These are phyloP conservation scores for Mariannaea elegans DNA, from an alignment of 2,329 filamentous ascomycete genomes.

Conservation along the genomic window DNA sequence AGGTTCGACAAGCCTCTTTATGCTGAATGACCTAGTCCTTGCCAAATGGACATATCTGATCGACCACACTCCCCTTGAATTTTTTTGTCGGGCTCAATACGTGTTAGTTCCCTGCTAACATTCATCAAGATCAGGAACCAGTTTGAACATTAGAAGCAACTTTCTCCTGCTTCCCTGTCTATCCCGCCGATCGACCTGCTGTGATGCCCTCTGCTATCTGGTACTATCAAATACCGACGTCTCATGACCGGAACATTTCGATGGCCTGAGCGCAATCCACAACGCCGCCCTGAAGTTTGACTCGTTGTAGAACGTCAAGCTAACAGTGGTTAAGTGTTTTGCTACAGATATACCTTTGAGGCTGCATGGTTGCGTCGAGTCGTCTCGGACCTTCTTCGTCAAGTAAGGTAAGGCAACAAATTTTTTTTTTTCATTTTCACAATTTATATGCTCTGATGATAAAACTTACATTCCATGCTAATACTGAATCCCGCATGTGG, in stretches of 20 bases:
- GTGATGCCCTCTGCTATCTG: conserved; percentile 51
- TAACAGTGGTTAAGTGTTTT: not conserved
- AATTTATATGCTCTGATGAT: conserved; percentile 65
- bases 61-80: conserved; percentile 24
- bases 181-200: conserved; percentile 27
- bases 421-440: conserved; percentile 28
- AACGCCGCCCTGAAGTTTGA: conserved; percentile 9
- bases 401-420: conserved; percentile 38
- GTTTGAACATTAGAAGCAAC: conserved; percentile 16
- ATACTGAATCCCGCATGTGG: conserved; percentile 74
- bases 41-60: conserved; percentile 66
- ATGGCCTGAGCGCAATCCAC: conserved; percentile 42
- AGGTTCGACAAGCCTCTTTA: conserved; percentile 56
- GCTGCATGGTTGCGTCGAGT: not conserved
- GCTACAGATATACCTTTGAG: not conserved
- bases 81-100: conserved; percentile 13
- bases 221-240: conserved; percentile 59
- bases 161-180: not conserved
- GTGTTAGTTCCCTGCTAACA: conserved; percentile 32
- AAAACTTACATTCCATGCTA: conserved; percentile 79
- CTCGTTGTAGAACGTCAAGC: conserved; percentile 8
- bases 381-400: not conserved
- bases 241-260: conserved; percentile 49
- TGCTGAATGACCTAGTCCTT: conserved; percentile 63
- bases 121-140: conserved; percentile 24